phyloP scores from a whole-genome alignment of 495 filamentous ascomycete genomes.

The Cetradonia linearis region DNA sequence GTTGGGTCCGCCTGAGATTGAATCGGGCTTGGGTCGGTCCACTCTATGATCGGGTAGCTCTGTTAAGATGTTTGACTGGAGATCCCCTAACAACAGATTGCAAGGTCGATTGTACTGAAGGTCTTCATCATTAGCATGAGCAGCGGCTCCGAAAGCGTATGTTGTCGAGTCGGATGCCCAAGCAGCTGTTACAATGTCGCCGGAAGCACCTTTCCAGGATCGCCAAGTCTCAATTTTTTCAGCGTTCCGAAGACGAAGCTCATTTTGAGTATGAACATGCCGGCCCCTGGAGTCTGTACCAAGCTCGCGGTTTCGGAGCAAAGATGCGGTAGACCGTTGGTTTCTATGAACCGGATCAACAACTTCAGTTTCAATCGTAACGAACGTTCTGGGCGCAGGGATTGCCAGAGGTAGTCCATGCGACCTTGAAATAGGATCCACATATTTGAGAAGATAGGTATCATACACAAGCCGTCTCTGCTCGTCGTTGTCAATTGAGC shows the following conservation, averaged over 20 bases:
- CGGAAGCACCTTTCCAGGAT: constrained; percentile 43
- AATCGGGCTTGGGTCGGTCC: constrained; percentile 40
- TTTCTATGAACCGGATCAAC: constrained; percentile 13
- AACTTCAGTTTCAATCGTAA: constrained; percentile 9
- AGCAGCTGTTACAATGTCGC: constrained; percentile 38
- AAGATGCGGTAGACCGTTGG: constrained; percentile 1
- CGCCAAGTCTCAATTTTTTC: constrained; percentile 31
- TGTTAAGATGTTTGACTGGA: constrained; percentile 39
- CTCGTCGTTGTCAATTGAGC: not conserved
- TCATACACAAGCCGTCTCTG: constrained; percentile 5
- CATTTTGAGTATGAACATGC: constrained; percentile 7
- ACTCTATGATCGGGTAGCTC: constrained; percentile 65
- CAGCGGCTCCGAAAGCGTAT: constrained; percentile 55
- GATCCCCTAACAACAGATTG: constrained; percentile 68
- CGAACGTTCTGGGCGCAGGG: not conserved
- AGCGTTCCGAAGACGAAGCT: constrained; percentile 21
- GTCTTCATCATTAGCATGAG: constrained; percentile 61
- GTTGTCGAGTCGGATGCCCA: constrained; percentile 42
- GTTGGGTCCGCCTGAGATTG: constrained; percentile 39
- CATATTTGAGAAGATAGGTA: not conserved
- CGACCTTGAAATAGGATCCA: not conserved
- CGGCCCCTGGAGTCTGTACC: constrained; percentile 8
- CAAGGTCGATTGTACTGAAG: constrained; percentile 76
- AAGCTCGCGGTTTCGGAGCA: constrained; percentile 23
- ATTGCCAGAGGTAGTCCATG: not conserved